Conservation (phyloP, 2,329 filamentous ascomycete species). For the Fusarium oxysporum region DNA sequence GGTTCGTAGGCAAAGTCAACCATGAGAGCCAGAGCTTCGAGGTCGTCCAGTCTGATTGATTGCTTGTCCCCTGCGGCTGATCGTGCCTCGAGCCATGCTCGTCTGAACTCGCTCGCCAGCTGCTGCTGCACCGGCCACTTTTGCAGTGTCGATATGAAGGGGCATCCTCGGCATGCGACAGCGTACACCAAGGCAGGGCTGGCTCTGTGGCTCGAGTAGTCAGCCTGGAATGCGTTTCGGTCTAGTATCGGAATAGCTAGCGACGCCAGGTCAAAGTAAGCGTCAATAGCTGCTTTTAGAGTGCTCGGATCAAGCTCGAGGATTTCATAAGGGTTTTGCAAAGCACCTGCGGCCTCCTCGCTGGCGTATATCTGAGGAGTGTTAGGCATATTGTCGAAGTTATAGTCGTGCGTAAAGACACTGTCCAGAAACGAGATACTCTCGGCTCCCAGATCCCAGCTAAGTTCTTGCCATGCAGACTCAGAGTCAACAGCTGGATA, state of each 20-base stretch:
- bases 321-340: not conserved
- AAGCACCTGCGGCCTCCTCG: not conserved
- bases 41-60: not conserved
- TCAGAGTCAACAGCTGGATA: not conserved
- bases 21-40: constrained; percentile 3
- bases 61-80: not conserved
- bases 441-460: not conserved
- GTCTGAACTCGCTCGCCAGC: not conserved
- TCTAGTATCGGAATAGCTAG: not conserved
- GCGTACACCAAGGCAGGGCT: not conserved
- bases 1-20: not conserved
- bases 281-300: not conserved
- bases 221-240: not conserved
- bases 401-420: not conserved
- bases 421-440: not conserved
- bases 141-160: not conserved
- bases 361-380: not conserved
- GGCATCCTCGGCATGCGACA: not conserved
- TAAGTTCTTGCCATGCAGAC: not conserved
- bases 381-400: not conserved
- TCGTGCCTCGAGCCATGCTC: not conserved
- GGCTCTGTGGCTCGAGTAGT: not conserved
- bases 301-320: not conserved
- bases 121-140: not conserved
- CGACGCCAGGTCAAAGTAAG: not conserved